Conservation (phyloP, 441 rosid species). For the Corymbia citriodora region DNA sequence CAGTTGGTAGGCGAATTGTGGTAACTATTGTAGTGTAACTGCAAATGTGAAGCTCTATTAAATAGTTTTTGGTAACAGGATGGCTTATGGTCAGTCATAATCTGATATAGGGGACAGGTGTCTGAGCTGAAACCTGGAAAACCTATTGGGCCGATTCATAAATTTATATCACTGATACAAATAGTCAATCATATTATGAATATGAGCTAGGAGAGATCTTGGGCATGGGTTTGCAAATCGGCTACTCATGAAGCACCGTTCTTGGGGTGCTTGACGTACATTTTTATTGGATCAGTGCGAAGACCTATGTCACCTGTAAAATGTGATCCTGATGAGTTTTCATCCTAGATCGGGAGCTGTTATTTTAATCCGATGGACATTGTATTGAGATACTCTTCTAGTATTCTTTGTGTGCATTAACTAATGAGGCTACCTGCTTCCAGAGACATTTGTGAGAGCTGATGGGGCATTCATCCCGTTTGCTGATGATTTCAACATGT, state of each 20-base stretch:
- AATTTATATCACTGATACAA: neutral
- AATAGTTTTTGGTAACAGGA: neutral
- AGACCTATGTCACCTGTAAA: neutral
- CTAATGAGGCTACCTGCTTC: neutral
- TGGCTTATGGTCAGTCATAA: neutral
- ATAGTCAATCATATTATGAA: neutral
- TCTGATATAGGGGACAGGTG: neutral
- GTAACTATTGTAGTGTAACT: neutral
- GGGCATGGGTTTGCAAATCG: neutral
- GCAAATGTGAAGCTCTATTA: neutral
- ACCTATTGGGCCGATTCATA: neutral
- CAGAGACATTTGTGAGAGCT: constrained; percentile 21
- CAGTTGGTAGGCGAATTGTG: neutral
- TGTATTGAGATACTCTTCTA: neutral
- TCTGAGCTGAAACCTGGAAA: neutral
- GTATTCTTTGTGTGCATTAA: neutral
- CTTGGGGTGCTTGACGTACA: neutral
- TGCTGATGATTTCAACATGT: constrained; percentile 15
- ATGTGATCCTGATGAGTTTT: neutral
- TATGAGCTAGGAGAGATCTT: neutral
- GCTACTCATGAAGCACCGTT: neutral
- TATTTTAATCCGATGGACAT: neutral
- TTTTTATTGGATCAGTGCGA: neutral
- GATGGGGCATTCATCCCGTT: constrained; percentile 17
- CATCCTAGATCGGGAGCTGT: neutral